phyloP scores from a whole-genome alignment of 208 protist species.

The Porcisia hertigi region DNA sequence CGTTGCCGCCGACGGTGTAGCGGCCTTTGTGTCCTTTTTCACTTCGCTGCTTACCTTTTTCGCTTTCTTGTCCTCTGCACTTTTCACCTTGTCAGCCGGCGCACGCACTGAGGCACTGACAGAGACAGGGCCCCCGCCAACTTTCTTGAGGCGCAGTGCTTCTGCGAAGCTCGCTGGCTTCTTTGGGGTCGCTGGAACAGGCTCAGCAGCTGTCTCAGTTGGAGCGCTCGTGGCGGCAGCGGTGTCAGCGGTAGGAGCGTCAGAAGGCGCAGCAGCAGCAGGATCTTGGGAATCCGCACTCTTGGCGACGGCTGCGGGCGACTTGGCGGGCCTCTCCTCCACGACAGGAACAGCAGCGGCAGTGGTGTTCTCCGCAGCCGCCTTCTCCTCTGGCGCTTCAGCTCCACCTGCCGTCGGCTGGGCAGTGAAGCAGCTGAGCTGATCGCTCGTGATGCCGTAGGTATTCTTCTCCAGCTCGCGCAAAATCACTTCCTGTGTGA shows the following conservation, averaged over 20 bases:
- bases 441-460: conserved; percentile 65
- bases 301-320: neutral
- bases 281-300: neutral
- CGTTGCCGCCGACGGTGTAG: conserved; percentile 2
- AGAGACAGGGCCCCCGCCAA: conserved; percentile 13
- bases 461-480: conserved; percentile 44
- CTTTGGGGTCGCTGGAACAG: conserved; percentile 14
- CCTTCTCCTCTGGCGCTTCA: conserved; percentile 14
- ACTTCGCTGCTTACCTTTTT: conserved; percentile 14
- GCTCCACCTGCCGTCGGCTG: conserved; percentile 5
- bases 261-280: neutral
- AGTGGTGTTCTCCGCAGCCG: neutral
- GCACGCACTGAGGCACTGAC: conserved; percentile 28
- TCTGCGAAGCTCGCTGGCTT: conserved; percentile 56
- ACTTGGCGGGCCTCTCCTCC: neutral
- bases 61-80: conserved; percentile 24
- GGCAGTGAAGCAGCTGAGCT: conserved; percentile 27
- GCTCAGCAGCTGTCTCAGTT: neutral
- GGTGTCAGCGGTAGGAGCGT: neutral
- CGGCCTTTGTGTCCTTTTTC: conserved; percentile 9
- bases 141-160: conserved; percentile 40
- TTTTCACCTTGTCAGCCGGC: conserved; percentile 13
- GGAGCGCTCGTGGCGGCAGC: neutral
- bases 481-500: conserved; percentile 70
- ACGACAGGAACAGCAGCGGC: neutral